Base-by-base conservation (phyloP, 1,284 basidiomycete species). In the Rhodotorula sp. region DNA sequence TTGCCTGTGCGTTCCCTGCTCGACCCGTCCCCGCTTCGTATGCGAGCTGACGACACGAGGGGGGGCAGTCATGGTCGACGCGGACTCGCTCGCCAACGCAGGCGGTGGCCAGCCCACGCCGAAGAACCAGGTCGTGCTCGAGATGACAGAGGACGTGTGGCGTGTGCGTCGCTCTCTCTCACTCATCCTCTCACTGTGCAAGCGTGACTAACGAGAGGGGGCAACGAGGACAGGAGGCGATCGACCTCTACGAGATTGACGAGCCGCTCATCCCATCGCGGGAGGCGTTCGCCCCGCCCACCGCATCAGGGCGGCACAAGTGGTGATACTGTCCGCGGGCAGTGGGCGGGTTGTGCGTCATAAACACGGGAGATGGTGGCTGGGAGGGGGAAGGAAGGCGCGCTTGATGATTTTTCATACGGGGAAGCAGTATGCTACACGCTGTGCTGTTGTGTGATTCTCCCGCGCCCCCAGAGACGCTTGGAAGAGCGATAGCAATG, bases 101-200 rank as follows among this genome's bases (percentile, higher is more conserved):
- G 89, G 88, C 74, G 89, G 88, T 74, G 82, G 91, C 54, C 85
- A 84, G 74, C 44, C n/a, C 27, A 22, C 27, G 34, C 37, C 21
- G 21, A 92, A 91, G 78, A 86, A 87, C 55, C 94, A 96, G 79
- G 85, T 93, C 73, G 90, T 96, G 13, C 84, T 94, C 78, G 92
- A 95, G 79, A 88, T 96, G 72, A 92, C 94, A 77, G 88, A 90
- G 86, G 85, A 86, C 8, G 88, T 88, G 0, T 96, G 91, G 90
- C 83, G 85, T 86, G 92, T 91, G 75, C 37, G 84, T 78, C n/a
- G 29, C 5, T 32, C 17, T 32, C 50, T 69, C 10, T 13, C 27
- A 17, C 25, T n/a, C 17, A 1, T 10, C 25, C 8, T 19, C 2
- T 9, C 32, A 3, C 3, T 8, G 21, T 13, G 29, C 29, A n/a